Base-by-base conservation (phyloP, 2,329 filamentous ascomycete genomes). In the Epichloe gansuensis region DNA sequence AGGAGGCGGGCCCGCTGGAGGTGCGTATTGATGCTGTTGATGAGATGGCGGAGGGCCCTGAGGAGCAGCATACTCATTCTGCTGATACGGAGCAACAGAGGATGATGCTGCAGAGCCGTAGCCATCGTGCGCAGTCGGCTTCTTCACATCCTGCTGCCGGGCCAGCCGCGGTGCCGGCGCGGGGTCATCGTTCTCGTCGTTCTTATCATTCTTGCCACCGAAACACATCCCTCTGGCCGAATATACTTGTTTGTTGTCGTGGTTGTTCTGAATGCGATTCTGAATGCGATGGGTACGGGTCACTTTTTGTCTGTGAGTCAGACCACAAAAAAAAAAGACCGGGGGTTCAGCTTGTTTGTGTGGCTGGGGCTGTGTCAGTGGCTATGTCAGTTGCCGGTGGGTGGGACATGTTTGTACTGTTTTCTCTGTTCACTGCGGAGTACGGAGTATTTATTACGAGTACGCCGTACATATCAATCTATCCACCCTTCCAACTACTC, bases 211-310 rank as follows among this genome's bases (percentile, higher is more conserved):
- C 48, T 72, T 74, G 57, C 65, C 65, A 45, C 74, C 72, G 58
- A 78, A 77, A 62, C 75, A 78, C 75, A 78, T 78, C 46, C 39
- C 54, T 11, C 37, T 15, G 9, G 9, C 9, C 8, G 9, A 11
- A 11, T 31, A 11, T 11, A 9, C 31, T 11, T 11, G 8, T 31
- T n/a, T 23, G 41, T 37, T 9, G 11, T 44, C 23, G 17, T 23
- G 17, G 41, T 21, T 15, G 41, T 39, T n/a, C 9, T 31, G 31
- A 4, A 31, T 11, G 31, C 31, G 31, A 31, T 39, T n/a, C 9
- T 31, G 31, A 4, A 31, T 11, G 31, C 31, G 31, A 31, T 31
- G 31, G 9, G 28, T 8, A 11, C 9, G 31, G 31, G 9, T 31
- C 31, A 11, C 3, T 31, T 31, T 8, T 31, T 31, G 31, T 31